Conservation (phyloP, 73 alveolate species). For the Symbiodinium pilosum region DNA sequence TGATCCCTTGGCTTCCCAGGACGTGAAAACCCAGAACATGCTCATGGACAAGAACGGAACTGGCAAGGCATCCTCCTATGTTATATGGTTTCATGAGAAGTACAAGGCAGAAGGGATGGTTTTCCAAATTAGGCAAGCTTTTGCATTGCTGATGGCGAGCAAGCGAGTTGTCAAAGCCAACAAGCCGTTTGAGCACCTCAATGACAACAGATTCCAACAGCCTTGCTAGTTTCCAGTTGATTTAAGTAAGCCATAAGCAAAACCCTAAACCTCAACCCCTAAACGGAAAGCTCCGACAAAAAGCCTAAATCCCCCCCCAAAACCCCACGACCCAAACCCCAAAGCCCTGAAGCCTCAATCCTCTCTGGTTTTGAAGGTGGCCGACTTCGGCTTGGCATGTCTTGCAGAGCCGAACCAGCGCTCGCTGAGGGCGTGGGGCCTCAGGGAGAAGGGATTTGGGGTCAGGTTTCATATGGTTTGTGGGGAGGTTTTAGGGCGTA, state of each 20-base stretch:
- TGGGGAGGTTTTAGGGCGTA: neutral
- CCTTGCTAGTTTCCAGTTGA: too few species aligned
- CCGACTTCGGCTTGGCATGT: conserved; percentile 83
- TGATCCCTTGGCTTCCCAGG: conserved; percentile 17
- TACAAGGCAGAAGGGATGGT: too few species aligned
- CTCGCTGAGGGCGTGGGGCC: neutral
- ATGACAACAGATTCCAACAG: too few species aligned
- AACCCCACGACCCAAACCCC: neutral
- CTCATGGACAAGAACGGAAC: conserved; percentile 94
- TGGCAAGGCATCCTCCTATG: conserved; percentile 91
- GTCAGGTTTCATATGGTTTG: neutral
- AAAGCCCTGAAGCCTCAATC: neutral
- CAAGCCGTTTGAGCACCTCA: too few species aligned
- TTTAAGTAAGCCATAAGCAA: too few species aligned
- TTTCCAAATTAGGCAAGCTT: too few species aligned
- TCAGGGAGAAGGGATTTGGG: too few species aligned
- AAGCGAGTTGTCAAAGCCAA: too few species aligned
- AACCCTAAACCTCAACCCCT: neutral
- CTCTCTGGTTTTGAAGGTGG: neutral
- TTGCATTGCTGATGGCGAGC: too few species aligned
- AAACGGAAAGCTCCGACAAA: neutral
- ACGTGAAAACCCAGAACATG: conserved; percentile 82
- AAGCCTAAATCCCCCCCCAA: too few species aligned
- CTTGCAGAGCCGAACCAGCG: conserved; percentile 93
- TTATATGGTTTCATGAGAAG: too few species aligned